Evolutionary conservation across 2,329 filamentous ascomycete species (phyloP).

Genomic region (Trichophyton equinum): DNA sequence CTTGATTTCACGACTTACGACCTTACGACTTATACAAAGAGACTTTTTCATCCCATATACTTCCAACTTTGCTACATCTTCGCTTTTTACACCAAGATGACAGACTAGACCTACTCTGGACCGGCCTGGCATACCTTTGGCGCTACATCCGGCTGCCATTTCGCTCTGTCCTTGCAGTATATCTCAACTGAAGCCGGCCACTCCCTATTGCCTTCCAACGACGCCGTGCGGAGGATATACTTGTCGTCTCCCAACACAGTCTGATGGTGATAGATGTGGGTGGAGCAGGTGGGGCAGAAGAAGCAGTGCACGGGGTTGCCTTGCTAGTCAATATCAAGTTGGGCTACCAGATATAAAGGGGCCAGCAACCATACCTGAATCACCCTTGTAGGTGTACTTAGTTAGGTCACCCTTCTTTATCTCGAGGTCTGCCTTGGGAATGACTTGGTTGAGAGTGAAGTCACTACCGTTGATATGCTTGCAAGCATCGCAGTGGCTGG

Average conservation of each 20-base stretch:
- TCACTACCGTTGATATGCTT: constrained; percentile 40
- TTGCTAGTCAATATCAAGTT: constrained; percentile 12
- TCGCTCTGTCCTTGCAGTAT: constrained; percentile 40
- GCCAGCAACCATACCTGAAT: constrained; percentile 34
- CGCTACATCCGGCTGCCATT: constrained; percentile 42
- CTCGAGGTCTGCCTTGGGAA: constrained; percentile 38
- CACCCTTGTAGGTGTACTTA: constrained; percentile 44
- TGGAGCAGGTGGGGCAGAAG: constrained; percentile 46
- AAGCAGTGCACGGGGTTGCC: constrained; percentile 46
- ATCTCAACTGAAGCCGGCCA: constrained; percentile 43
- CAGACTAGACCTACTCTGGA: neutral
- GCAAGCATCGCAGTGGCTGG: constrained; percentile 48
- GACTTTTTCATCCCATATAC: neutral
- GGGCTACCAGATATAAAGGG: neutral
- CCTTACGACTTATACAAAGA: neutral
- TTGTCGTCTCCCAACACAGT: constrained; percentile 35
- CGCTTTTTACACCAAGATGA: neutral
- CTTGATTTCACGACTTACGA: neutral
- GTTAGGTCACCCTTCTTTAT: constrained; percentile 41
- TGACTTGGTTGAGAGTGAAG: constrained; percentile 44
- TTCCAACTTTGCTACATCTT: neutral
- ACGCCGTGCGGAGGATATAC: constrained; percentile 41
- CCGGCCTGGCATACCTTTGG: neutral
- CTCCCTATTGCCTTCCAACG: constrained; percentile 36
- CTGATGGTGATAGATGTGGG: constrained; percentile 46